Evolutionary conservation across 2,329 filamentous ascomycete species (phyloP), one percentile per base, ranked within the genome.

Genomic region (Gaeumannomyces sp.): DNA sequence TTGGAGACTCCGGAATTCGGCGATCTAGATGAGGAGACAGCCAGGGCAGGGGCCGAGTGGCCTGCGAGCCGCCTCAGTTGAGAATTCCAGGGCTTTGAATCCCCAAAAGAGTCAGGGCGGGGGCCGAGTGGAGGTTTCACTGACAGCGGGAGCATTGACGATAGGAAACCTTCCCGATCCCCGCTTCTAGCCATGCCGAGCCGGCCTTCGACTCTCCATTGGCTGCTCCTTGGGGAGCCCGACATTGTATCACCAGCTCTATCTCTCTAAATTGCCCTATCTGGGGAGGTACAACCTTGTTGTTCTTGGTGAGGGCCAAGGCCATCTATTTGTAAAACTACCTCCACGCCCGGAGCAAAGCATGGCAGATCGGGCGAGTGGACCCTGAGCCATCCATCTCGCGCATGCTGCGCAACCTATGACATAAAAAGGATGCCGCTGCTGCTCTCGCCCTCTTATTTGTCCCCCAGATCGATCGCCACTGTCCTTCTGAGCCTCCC

Each of bases 371-470:
- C 22, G 19, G 19, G 10, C 22, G 45, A 53, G 45, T 53, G 45
- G 45, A n/a, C 6, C 22, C 45, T n/a, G 45, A 53, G 45, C 45
- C 1, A 53, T 8, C 3, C 45, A 53, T 53, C 45, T 22, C 45
- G 8, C 45, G 45, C 45, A n/a, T 53, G 45, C 45, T 53, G 22
- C 45, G 45, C 45, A n/a, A 53, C 45, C 22, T 53, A n/a, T 53
- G 45, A 53, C 45, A 53, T 53, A 53, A 53, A n/a, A 53, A 53
- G 14, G 45, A 53, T 53, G 45, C 45, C 45, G 45, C 45, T 53
- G 45, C 45, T 53, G 45, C 19, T 53, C 22, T n/a, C 22, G 22
- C 45, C 45, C 45, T 53, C 45, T 7, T n/a, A 4, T 50, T 7
- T n/a, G 19, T 53, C 45, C 45, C 11, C 22, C 19, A 53, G 22